Evolutionary conservation across 2,329 filamentous ascomycete species (phyloP), one percentile per base, ranked within the genome.

Genomic region (Polychaeton citri): DNA sequence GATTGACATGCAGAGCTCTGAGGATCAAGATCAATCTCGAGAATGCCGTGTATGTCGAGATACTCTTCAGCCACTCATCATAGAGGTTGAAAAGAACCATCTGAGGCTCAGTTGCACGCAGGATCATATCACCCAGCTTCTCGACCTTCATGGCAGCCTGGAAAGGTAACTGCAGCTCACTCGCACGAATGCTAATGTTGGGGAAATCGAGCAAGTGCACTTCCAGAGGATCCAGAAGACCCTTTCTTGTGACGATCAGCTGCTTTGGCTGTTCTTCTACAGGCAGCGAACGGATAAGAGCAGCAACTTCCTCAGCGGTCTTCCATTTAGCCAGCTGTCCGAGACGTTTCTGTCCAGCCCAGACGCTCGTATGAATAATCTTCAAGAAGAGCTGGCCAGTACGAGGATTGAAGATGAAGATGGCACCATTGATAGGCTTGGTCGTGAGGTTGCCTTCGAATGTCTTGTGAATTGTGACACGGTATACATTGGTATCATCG

Each of bases 81-180:
- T 96, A 98, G 26, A 98, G 68, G 55, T 98, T 98, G 74, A 96
- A 98, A 6, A 98, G 72, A 36, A 98, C 90, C 90, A 98, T 98
- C 63, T 98, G 90, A n/a, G 90, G 90, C 58, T 96, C 90, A 0
- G 90, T 98, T 2, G 90, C 92, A 48, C 87, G 81, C 32, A 98
- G 67, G 51, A 98, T 98, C 88, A 98, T 95, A 63, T 98, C 92
- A 47, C 88, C 92, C 32, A 98, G 74, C 62, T 98, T 98, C 64
- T 98, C 90, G 2, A 98, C 87, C 71, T 98, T 98, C 88, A 98
- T 98, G 1, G 92, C 92, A 37, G 90, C 90, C 62, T 98, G 92
- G 81, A 98, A 98, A 2, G 90, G 90, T 45, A 98, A 69, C 60
- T 98, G 90, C 48, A 98, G 65, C 61, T 98, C 90, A 0, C 90